Evolutionary conservation across 805 yeast species (phyloP), one percentile per base, ranked within the genome.

Genomic region (Henningerozyma blattae): DNA sequence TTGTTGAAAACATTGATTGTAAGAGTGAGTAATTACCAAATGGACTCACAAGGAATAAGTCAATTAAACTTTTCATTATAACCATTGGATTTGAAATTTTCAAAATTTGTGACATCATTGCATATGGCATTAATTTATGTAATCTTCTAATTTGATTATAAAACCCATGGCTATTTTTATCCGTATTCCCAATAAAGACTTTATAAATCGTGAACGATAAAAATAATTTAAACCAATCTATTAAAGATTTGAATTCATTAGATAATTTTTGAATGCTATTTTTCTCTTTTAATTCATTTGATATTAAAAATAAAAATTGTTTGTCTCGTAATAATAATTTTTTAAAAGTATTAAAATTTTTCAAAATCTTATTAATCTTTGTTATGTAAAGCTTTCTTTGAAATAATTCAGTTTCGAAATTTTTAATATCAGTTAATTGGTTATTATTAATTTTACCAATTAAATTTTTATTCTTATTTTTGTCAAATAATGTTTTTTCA

Each of bases 41-140:
- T 28, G 85, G 81, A 43, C 75, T 82, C n/a, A 79, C 83, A 60
- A 91, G 71, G 43, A 89, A 74, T 39, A 89, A 53, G 47, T 85
- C 95, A 19, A 87, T 70, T 52, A 89, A 60, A 17, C 78, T 73
- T 39, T 86, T 81, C 61, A 84, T 74, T 18, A 89, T 75, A 27
- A 78, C 71, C 58, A 86, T 73, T 3, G 98, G 98, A 48, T 91
- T 91, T 0, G 97, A 83, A 38, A 80, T 73, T 48, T 76, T 70
- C 48, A 91, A 56, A 18, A 89, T 79, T 15, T 83, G 83, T 29
- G 77, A 76, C 54, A 87, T 72, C 29, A 89, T 51, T 2, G 70
- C 60, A 53, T 87, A 91, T 0, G 97, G 98, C 61, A 89, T 73
- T 39, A 84, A 50, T 19, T 67, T 59, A 58, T 89, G 95, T 24